Evolutionary conservation across 768 basidiomycete genomes (phyloP), one percentile per base, ranked within the genome.

Genomic region (Amylocystis lapponica): DNA sequence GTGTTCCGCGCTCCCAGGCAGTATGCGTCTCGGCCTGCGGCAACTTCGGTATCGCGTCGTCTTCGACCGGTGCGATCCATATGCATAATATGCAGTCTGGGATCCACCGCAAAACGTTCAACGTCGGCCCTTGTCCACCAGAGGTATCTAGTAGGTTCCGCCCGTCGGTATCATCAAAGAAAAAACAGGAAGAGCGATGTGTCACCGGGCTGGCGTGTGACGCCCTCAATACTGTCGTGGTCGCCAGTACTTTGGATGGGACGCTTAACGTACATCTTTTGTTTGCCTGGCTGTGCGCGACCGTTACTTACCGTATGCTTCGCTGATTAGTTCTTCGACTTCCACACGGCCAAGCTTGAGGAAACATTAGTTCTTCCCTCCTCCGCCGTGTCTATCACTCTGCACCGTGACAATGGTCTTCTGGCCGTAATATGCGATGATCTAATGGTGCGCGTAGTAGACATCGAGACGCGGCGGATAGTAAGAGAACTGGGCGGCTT

Each of bases 1-100:
- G 4, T 14, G 14, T 36, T 14, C 27, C 21, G 27, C 22, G 5
- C 53, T 6, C 29, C 17, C 51, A 89, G 86, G 76, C 84, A 12
- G 87, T 94, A 14, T 88, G 84, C 49, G 86, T 97, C 16, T 86
- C 93, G 3, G 86, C 90, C 0, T 99, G 96, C 58, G 96, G 96
- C 7, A 98, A 98, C 57, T 99, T 97, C 58, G 90, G 87, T 22
- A 62, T 98, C 10, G 90, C 80, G 3, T 81, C 91, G 20, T 85
- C 86, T 1, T 87, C 88, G 2, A 83, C 78, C 0, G 87, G 89
- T 2, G 74, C 72, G 20, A 85, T 98, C 29, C 63, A 79, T 45
- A 83, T 94, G 83, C 98, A 91, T 86, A 99, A 97, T 59, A 81
- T 99, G 81, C 95, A 99, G 63, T 92, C 88, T 3, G 96, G 96